Conservation (phyloP, 331 rosid genomes). For the Prunus yedoensis region DNA sequence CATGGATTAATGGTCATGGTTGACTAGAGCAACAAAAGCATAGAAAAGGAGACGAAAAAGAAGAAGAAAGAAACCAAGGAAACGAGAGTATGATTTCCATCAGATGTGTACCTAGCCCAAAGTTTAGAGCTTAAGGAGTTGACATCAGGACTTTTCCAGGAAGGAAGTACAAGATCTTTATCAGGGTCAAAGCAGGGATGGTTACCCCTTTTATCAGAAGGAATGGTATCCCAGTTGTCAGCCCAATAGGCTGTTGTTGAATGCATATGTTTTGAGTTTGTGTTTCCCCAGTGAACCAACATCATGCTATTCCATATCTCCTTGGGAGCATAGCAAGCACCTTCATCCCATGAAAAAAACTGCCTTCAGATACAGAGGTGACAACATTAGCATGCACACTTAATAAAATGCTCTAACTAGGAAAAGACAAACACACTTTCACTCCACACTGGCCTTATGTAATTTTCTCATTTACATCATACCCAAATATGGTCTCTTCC, state of each 20-base stretch:
- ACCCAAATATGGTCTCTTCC: slow-evolving; percentile 99
- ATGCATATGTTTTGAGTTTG: slow-evolving; percentile 79
- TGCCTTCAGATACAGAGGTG: slow-evolving; percentile 53
- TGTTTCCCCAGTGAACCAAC: slow-evolving; percentile 99
- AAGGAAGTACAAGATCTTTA: slow-evolving; percentile 97
- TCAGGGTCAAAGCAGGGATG: slow-evolving; percentile 94
- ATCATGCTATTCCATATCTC: slow-evolving; percentile 98
- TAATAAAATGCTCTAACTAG: slow-evolving; percentile 6
- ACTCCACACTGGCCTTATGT: slow-evolving; percentile 13
- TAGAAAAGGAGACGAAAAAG: background rate
- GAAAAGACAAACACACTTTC: slow-evolving; percentile 18
- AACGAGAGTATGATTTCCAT: slow-evolving; percentile 1
- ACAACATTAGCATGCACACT: slow-evolving; percentile 36
- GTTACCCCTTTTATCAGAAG: slow-evolving; percentile 66
- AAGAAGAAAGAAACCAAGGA: background rate
- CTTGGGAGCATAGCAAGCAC: slow-evolving; percentile 99
- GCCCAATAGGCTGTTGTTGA: slow-evolving; percentile 98
- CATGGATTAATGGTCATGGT: slow-evolving; percentile 12
- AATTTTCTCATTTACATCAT: slow-evolving; percentile 27
- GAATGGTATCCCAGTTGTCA: slow-evolving; percentile 79
- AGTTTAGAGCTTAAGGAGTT: slow-evolving; percentile 50
- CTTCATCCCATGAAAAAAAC: slow-evolving; percentile 99
- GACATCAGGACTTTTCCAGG: slow-evolving; percentile 89
- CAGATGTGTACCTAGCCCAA: slow-evolving; percentile 63
- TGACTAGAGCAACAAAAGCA: slow-evolving; percentile 13